Percentiles rank a stretch among this genome's conserved stretches.
phyloP scores from a whole-genome alignment of 2,329 filamentous ascomycete genomes.

The Periconia sp. region DNA sequence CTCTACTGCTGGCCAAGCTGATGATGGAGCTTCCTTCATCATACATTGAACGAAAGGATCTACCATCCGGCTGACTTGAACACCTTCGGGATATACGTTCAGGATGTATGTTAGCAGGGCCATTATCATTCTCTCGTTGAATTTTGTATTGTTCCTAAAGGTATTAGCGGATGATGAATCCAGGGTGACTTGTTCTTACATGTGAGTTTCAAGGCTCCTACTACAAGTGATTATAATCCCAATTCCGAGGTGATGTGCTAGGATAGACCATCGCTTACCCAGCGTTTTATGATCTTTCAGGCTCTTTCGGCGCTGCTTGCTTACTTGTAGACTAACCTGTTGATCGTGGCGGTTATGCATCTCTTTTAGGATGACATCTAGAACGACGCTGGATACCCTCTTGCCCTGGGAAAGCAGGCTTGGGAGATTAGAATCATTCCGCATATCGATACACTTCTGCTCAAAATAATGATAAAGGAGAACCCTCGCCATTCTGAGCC shows the following conservation, averaged over 20 bases:
- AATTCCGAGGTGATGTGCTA: conserved; percentile 5
- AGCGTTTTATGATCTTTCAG: conserved; percentile 5
- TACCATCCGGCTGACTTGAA: conserved; percentile 1
- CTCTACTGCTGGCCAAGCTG: background rate
- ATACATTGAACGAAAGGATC: conserved; percentile 1
- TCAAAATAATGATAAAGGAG: conserved; percentile 10
- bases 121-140: conserved; percentile 8
- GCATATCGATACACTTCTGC: conserved; percentile 7
- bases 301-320: conserved; percentile 3
- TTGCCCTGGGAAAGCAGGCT: too few species aligned
- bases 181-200: conserved; percentile 3
- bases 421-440: conserved; percentile 1
- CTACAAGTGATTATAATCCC: conserved; percentile 6
- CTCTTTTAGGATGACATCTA: too few species aligned
- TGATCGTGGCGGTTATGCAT: too few species aligned
- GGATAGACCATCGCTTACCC: conserved; percentile 6
- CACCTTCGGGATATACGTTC: conserved; percentile 4
- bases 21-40: background rate
- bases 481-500: conserved; percentile 5
- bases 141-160: conserved; percentile 5
- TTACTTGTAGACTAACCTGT: background rate
- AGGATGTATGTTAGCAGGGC: conserved; percentile 10
- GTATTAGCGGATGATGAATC: conserved; percentile 3
- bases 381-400: too few species aligned
- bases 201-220: conserved; percentile 3